These are phyloP conservation scores for Pistacia vera DNA, from an alignment of 345 rosid genomes.

Conservation along the genomic window DNA sequence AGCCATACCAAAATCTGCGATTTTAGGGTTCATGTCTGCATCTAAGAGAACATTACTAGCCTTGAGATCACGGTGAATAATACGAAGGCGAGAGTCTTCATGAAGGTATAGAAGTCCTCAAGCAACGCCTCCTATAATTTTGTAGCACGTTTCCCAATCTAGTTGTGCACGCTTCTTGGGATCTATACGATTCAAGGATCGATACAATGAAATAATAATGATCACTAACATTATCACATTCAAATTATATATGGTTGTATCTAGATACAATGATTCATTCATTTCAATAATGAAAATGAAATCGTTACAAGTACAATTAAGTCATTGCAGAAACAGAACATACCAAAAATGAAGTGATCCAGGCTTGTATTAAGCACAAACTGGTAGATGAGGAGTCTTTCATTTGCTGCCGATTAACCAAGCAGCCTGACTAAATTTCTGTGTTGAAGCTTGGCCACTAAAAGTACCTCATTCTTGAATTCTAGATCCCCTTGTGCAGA, in stretches of 20 bases:
- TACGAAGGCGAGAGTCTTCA: slow-evolving; percentile 39
- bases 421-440: slow-evolving; percentile 43
- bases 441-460: slow-evolving; percentile 49
- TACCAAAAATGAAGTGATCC: slow-evolving; percentile 45
- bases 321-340: background rate
- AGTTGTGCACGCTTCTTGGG: slow-evolving; percentile 15
- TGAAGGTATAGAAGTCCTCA: slow-evolving; percentile 55
- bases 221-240: background rate
- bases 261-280: background rate
- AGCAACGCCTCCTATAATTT: slow-evolving; percentile 46
- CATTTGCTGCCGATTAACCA: slow-evolving; percentile 37
- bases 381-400: slow-evolving; percentile 48
- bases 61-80: slow-evolving; percentile 51
- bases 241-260: background rate
- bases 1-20: slow-evolving; percentile 57
- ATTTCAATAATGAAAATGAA: too few relatives aligned
- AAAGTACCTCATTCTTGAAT: slow-evolving; percentile 41
- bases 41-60: slow-evolving; percentile 48
- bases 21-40: slow-evolving; percentile 43
- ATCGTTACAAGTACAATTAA: background rate
- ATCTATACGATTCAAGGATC: slow-evolving; percentile 19
- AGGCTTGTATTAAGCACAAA: slow-evolving; percentile 43
- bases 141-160: slow-evolving; percentile 36
- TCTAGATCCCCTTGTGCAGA: slow-evolving; percentile 46
- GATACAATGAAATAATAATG: background rate